Percentiles rank a stretch among this genome's conserved stretches.
Conservation (phyloP, 169 alveolate genomes). For the Plasmodium sp. region DNA sequence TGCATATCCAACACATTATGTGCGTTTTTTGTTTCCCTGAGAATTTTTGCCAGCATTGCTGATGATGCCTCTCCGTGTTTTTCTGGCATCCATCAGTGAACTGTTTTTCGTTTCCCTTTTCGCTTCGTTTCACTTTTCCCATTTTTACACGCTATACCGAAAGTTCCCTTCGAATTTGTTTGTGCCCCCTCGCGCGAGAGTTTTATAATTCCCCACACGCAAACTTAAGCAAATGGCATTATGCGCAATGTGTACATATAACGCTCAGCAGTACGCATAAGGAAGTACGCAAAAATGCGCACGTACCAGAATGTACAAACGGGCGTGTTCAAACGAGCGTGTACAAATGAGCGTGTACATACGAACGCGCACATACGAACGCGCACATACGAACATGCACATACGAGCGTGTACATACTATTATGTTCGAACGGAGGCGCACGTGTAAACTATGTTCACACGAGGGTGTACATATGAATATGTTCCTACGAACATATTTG, state of each 20-base stretch:
- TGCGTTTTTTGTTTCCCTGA: neutral
- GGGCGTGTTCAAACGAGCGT: neutral
- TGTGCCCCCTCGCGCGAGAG: neutral
- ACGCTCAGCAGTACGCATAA: neutral
- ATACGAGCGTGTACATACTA: neutral
- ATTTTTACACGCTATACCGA: neutral
- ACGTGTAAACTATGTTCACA: neutral
- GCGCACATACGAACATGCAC: neutral
- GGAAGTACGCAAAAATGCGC: neutral
- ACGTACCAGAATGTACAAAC: neutral
- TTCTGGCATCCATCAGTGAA: neutral
- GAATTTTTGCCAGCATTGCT: neutral
- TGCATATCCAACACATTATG: neutral
- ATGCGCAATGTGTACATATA: neutral
- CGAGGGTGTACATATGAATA: neutral
- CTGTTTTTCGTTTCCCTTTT: neutral
- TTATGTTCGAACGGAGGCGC: neutral
- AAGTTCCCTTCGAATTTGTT: neutral
- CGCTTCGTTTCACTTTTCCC: neutral
- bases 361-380: neutral
- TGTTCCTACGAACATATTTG: neutral
- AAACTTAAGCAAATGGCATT: neutral
- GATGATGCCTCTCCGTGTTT: neutral
- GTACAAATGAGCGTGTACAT: neutral
- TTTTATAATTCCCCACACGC: neutral